Evolutionary conservation across 345 rosid species (phyloP).

Genomic region (Erucastrum elatum): DNA sequence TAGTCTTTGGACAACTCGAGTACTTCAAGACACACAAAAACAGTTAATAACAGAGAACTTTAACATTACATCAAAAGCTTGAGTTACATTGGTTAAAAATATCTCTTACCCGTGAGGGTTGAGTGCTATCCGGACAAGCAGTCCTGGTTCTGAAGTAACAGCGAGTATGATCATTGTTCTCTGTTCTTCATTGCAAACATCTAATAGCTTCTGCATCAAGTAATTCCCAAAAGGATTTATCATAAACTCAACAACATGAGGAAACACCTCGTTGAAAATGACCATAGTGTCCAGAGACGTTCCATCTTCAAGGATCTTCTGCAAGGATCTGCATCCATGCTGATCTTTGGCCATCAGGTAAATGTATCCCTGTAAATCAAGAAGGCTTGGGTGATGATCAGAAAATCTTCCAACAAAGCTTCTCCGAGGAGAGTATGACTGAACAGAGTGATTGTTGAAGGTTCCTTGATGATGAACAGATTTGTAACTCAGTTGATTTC

Average conservation of each 20-base stretch:
- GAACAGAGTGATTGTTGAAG: constrained; percentile 31
- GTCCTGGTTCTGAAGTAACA: constrained; percentile 42
- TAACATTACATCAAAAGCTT: neutral
- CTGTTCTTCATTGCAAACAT: constrained; percentile 54
- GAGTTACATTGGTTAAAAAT: neutral
- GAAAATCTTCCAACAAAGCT: constrained; percentile 10
- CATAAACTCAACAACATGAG: constrained; percentile 54
- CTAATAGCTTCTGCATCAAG: constrained; percentile 52
- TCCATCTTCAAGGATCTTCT: constrained; percentile 47
- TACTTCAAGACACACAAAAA: constrained; percentile 31
- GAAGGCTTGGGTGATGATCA: constrained; percentile 13
- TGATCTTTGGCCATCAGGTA: constrained; percentile 51
- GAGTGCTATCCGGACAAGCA: constrained; percentile 44
- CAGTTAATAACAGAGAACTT: neutral
- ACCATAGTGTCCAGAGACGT: constrained; percentile 36
- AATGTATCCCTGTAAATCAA: constrained; percentile 39
- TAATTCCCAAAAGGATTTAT: constrained; percentile 59
- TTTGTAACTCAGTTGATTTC: neutral
- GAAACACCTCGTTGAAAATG: constrained; percentile 47
- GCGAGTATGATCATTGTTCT: constrained; percentile 43
- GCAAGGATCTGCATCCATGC: constrained; percentile 53
- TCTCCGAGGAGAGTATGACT: constrained; percentile 14
- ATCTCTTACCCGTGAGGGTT: constrained; percentile 47
- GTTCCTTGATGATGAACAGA: neutral
- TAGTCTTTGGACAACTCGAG: constrained; percentile 63